These are phyloP conservation scores for Heliophila coronopifolia DNA, from an alignment of 441 rosid genomes.

Conservation along the genomic window DNA sequence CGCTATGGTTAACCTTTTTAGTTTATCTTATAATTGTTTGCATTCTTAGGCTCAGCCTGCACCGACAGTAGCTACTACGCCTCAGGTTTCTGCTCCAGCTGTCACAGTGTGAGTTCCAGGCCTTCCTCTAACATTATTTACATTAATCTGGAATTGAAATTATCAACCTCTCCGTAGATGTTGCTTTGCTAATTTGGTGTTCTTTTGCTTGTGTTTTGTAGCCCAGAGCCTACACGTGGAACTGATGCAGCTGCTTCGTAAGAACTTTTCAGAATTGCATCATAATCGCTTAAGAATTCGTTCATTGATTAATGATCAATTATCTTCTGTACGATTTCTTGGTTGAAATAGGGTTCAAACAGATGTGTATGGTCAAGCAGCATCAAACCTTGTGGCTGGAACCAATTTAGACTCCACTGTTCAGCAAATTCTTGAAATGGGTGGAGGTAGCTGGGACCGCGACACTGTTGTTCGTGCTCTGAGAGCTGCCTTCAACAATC, in stretches of 20 bases:
- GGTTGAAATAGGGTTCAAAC: constrained; percentile 28
- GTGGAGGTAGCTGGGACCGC: constrained; percentile 67
- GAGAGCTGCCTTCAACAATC: constrained; percentile 59
- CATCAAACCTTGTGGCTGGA: constrained; percentile 61
- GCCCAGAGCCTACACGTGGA: constrained; percentile 36
- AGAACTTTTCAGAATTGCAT: constrained; percentile 25
- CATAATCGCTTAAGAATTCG: neutral
- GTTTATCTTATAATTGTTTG: constrained; percentile 8
- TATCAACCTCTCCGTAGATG: neutral
- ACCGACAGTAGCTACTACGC: constrained; percentile 31
- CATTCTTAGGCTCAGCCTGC: constrained; percentile 38
- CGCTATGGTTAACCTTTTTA: constrained; percentile 4
- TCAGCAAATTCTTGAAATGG: constrained; percentile 62
- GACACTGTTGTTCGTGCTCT: constrained; percentile 57
- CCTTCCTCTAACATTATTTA: neutral
- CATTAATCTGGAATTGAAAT: neutral
- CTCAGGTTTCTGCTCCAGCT: constrained; percentile 36
- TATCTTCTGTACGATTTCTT: neutral
- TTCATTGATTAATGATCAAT: neutral
- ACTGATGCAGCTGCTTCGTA: constrained; percentile 36
- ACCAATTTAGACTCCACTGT: constrained; percentile 40
- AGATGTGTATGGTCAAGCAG: constrained; percentile 60
- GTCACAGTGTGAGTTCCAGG: constrained; percentile 36
- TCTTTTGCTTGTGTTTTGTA: constrained; percentile 23
- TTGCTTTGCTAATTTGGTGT: neutral